Conservation (phyloP, 2,329 filamentous ascomycete genomes). For the Chaetomium olivaceum region DNA sequence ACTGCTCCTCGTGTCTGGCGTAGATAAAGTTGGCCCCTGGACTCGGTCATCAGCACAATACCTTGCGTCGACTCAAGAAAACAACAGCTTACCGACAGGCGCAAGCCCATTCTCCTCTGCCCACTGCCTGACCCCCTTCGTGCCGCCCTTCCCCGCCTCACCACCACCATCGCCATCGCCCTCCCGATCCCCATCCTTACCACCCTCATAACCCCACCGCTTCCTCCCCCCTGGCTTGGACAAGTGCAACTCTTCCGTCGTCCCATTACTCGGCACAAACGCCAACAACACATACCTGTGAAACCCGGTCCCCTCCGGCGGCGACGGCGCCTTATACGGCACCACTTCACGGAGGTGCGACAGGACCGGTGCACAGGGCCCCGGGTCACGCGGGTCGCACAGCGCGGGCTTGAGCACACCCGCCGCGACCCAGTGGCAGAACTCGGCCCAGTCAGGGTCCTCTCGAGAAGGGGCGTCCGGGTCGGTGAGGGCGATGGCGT, state of each 20-base stretch:
- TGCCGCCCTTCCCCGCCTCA: constrained; percentile 29
- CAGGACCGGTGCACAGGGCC: constrained; percentile 1
- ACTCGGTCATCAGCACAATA: neutral
- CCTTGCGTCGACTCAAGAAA: neutral
- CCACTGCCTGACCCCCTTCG: constrained; percentile 43
- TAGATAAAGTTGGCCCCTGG: constrained; percentile 47
- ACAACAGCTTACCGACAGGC: constrained; percentile 42
- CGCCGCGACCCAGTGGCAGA: constrained; percentile 48
- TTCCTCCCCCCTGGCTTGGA: constrained; percentile 41
- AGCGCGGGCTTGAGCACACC: constrained; percentile 17
- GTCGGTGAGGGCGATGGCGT: constrained; percentile 43
- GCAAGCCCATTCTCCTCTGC: constrained; percentile 44
- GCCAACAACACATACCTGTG: constrained; percentile 48
- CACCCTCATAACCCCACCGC: constrained; percentile 45
- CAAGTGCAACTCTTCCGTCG: constrained; percentile 39
- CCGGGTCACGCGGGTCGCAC: constrained; percentile 19
- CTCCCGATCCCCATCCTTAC: constrained; percentile 38
- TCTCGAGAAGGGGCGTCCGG: constrained; percentile 47
- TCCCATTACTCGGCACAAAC: constrained; percentile 44
- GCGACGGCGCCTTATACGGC: constrained; percentile 45
- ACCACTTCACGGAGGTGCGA: constrained; percentile 40
- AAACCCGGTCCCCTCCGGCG: constrained; percentile 45
- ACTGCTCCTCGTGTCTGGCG: constrained; percentile 42
- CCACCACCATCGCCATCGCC: constrained; percentile 36
- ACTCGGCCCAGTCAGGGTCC: constrained; percentile 47